Evolutionary conservation across 306 rosid genomes (phyloP).

Genomic region (Abrus pulchellus): DNA sequence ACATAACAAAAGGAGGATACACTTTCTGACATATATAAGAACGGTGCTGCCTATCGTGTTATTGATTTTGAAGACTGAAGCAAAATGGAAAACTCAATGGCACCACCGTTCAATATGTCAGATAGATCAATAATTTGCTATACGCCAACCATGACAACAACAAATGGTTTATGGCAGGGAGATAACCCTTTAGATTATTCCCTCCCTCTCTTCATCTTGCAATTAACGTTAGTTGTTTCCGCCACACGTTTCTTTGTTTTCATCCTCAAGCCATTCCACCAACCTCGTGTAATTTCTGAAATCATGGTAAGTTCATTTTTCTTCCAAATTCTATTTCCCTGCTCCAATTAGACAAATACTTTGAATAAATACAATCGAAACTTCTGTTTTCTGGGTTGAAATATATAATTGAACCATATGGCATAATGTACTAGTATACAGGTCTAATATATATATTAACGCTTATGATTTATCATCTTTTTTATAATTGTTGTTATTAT

Average conservation of each 20-base stretch:
- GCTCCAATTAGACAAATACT: neutral
- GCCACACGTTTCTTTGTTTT: slow-evolving; percentile 70
- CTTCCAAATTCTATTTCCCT: neutral
- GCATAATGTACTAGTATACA: neutral
- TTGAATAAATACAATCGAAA: no score
- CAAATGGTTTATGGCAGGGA: slow-evolving; percentile 76
- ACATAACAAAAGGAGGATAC: neutral
- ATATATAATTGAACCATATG: neutral
- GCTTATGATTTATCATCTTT: neutral
- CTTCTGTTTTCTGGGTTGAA: no score
- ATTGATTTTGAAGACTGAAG: neutral
- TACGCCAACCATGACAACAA: slow-evolving; percentile 74
- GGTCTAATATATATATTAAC: neutral
- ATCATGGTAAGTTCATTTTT: slow-evolving; percentile 56
- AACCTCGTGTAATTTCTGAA: slow-evolving; percentile 88
- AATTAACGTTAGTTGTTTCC: slow-evolving; percentile 63
- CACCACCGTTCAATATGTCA: neutral
- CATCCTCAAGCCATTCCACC: slow-evolving; percentile 79
- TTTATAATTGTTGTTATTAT: neutral
- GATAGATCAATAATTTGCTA: slow-evolving; percentile 65
- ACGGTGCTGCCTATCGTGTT: neutral
- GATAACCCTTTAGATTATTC: slow-evolving; percentile 78
- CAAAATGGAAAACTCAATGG: slow-evolving; percentile 29
- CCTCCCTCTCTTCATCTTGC: slow-evolving; percentile 79
- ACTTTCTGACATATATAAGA: neutral